A percentile compares a stretch with the other conserved stretches of the same genome.
These are phyloP conservation scores for Talaromyces islandicus DNA, from an alignment of 2,329 filamentous ascomycete genomes.

Conservation along the genomic window DNA sequence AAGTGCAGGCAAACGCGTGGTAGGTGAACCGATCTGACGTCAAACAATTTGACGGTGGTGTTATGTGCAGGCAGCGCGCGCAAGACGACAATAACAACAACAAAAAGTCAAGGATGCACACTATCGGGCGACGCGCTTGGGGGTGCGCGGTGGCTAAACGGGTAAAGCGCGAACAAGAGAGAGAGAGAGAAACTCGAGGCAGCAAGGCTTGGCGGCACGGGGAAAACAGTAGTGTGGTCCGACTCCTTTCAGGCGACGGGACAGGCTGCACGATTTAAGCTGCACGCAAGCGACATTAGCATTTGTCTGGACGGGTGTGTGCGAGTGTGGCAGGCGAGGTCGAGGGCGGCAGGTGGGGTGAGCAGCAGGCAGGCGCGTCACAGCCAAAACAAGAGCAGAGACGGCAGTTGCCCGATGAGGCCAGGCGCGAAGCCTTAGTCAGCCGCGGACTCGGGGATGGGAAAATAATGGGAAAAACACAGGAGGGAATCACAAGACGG, in stretches of 20 bases:
- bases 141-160: slow-evolving; percentile 8
- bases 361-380: background rate
- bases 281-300: background rate
- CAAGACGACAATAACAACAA: background rate
- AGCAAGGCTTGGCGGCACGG: slow-evolving; percentile 8
- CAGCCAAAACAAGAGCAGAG: background rate
- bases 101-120: slow-evolving; percentile 1
- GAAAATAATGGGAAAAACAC: background rate
- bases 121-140: slow-evolving; percentile 7
- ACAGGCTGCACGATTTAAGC: background rate
- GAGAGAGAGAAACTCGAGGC: background rate
- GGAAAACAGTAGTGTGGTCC: background rate
- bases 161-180: background rate
- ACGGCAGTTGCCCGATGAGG: background rate
- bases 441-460: background rate
- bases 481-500: too few relatives aligned
- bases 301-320: slow-evolving; percentile 3
- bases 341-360: background rate
- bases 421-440: background rate
- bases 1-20: slow-evolving; percentile 13
- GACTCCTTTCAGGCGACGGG: background rate
- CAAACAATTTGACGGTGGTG: background rate
- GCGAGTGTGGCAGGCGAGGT: background rate
- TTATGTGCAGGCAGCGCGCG: background rate
- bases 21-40: slow-evolving; percentile 9